phyloP scores from a whole-genome alignment of 495 filamentous ascomycete species.

The Paragyromitra xinjiangensis region DNA sequence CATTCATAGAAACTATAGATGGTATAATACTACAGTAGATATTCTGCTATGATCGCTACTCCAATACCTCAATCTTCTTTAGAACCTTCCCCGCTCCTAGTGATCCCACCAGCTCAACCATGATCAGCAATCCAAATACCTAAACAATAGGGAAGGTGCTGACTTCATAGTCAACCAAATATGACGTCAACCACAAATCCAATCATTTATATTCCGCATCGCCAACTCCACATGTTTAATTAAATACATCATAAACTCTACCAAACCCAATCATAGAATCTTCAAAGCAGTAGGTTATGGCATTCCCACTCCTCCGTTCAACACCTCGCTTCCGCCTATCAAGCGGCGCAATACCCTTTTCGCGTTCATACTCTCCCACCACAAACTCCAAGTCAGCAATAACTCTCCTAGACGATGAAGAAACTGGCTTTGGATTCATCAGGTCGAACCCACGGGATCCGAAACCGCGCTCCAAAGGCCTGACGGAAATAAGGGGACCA shows the following conservation, averaged over 20 bases:
- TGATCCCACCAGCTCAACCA: background rate
- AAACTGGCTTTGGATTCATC: conserved; percentile 65
- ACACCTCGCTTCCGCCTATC: background rate
- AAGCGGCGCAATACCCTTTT: background rate
- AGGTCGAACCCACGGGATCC: conserved; percentile 64
- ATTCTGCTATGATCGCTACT: no score
- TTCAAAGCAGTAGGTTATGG: conserved; percentile 1
- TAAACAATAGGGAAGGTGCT: background rate
- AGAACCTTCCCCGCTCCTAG: background rate
- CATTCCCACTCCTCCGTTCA: background rate
- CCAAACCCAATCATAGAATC: background rate
- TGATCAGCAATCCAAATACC: background rate
- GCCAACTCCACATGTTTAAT: background rate
- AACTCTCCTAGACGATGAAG: conserved; percentile 65
- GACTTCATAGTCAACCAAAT: background rate
- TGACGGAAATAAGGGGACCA: conserved; percentile 68
- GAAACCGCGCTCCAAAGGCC: conserved; percentile 64
- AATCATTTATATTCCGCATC: background rate
- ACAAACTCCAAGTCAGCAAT: background rate
- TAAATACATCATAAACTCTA: background rate
- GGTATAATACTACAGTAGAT: no score
- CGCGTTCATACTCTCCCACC: background rate
- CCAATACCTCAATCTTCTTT: no score
- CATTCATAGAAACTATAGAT: no score
- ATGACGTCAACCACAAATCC: conserved; percentile 7